phyloP scores from a whole-genome alignment of 257 asterid species.

The Nicotiana attenuata region DNA sequence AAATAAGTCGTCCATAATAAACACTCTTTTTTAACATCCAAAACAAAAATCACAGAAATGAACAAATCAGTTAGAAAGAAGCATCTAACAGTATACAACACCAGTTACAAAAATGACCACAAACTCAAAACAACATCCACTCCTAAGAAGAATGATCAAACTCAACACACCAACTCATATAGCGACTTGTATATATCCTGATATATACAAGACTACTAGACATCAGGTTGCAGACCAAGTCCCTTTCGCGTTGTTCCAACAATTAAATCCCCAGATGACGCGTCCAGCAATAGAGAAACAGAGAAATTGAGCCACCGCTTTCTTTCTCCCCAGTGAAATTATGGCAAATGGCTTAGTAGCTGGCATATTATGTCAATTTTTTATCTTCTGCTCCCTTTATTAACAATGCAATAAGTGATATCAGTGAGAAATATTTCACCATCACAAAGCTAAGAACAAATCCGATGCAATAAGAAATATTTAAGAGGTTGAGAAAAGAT shows the following conservation, averaged over 20 bases:
- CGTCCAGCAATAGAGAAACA: constrained; percentile 53
- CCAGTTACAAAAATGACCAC: not conserved
- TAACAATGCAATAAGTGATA: too few species aligned
- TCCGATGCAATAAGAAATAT: not conserved
- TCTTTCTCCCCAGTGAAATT: constrained; percentile 65
- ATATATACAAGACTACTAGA: not conserved
- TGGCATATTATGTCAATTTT: constrained; percentile 51
- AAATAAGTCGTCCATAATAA: too few species aligned
- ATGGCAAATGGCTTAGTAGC: constrained; percentile 42
- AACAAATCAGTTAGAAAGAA: not conserved
- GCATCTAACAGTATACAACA: not conserved
- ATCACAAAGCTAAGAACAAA: not conserved
- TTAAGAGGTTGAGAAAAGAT: not conserved
- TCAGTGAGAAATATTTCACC: too few species aligned
- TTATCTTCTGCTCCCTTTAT: constrained; percentile 29
- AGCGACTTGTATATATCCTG: not conserved
- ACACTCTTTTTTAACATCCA: too few species aligned
- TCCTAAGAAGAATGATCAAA: too few species aligned
- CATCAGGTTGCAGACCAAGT: constrained; percentile 44
- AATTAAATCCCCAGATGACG: constrained; percentile 66
- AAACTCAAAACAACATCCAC: not conserved
- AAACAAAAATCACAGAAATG: too few species aligned
- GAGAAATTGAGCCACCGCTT: constrained; percentile 45
- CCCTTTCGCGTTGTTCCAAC: constrained; percentile 50
- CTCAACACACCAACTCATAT: too few species aligned